A percentile compares a stretch with the other conserved stretches of the same genome.
These are phyloP conservation scores for Corynespora cassiicola DNA, from an alignment of 2,329 filamentous ascomycete genomes.

Conservation along the genomic window DNA sequence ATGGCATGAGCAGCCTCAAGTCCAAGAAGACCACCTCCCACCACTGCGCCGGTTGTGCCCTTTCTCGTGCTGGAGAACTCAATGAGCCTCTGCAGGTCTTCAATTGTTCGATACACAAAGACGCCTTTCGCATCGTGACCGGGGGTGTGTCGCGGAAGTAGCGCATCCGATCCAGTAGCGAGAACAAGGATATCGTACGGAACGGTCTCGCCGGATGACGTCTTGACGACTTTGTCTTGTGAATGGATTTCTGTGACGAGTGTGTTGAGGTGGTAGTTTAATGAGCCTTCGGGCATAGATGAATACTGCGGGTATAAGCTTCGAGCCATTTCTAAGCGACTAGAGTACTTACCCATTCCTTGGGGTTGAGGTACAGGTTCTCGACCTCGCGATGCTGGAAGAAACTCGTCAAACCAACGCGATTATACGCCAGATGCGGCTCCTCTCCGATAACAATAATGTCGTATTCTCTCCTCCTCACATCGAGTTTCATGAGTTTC, in stretches of 20 bases:
- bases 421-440: conserved; percentile 86
- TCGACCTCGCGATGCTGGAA: conserved; percentile 86
- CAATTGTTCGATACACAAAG: conserved; percentile 88
- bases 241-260: conserved; percentile 72
- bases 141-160: conserved; percentile 74
- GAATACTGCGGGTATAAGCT: conserved; percentile 61
- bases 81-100: conserved; percentile 80
- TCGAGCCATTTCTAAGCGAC: conserved; percentile 2
- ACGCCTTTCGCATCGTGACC: conserved; percentile 82
- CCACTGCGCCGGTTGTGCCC: conserved; percentile 74
- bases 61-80: conserved; percentile 71
- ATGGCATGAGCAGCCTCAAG: conserved; percentile 91
- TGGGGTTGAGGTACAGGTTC: conserved; percentile 85
- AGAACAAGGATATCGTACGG: conserved; percentile 82
- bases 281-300: conserved; percentile 68
- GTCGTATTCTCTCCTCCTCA: conserved; percentile 75
- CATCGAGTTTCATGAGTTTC: conserved; percentile 86
- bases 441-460: conserved; percentile 89
- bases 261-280: conserved; percentile 79
- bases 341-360: conserved; percentile 71
- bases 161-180: conserved; percentile 84
- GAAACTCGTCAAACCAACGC: conserved; percentile 87
- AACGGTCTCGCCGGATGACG: conserved; percentile 72
- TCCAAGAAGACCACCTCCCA: conserved; percentile 84
- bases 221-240: conserved; percentile 70